Base-by-base conservation (phyloP, 192 early-diverging fungal genomes). In the Coemansia sp. region DNA sequence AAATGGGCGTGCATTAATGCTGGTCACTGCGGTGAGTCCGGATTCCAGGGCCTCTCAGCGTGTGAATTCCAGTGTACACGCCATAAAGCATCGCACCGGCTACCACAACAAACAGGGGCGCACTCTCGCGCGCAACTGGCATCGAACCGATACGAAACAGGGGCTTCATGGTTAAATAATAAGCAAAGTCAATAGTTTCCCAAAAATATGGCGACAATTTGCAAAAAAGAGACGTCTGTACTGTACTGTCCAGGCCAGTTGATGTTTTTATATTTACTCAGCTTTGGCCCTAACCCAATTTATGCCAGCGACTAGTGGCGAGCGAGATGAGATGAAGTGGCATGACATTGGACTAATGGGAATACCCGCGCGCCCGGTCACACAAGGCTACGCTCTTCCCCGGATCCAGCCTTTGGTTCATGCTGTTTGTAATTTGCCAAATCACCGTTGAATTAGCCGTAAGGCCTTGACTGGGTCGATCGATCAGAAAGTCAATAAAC, bases 21-120 rank as follows among this genome's bases (percentile, higher is more conserved):
- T 73, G 59, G 45, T 58, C 54, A 50, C 64, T 67, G n/a, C 70
- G 54, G 21, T 59, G 60, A 25, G 35, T 56, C 27, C 70, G 54
- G 43, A 67, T 54, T 3, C 59, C 64, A 1, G 70, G 64, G 0
- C 55, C 55, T 10, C 27, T n/a, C 0, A 67, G 45, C 16, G 48
- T 64, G 14, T 61, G 58, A 2, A 62, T 14, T 1, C 55, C 70
- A 2, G 70, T 73, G 49, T 58, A 67, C 0, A 33, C 30, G n/a
- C 70, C 70, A 10, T 62, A 73, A 8, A 35, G 6, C n/a, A 52
- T 4, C 11, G 56, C 47, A 7, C 54, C 49, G 2, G 54, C 31
- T 6, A 62, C 33, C 14, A 46, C 42, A 4, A 42, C 22, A 5
- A 73, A 4, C 28, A 73, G 25, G 11, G 64, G 59, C 6, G 33